A percentile compares a stretch with the other conserved stretches of the same genome.
Evolutionary conservation across 2,329 filamentous ascomycete genomes (phyloP).

Genomic region (Botrytis fabae): DNA sequence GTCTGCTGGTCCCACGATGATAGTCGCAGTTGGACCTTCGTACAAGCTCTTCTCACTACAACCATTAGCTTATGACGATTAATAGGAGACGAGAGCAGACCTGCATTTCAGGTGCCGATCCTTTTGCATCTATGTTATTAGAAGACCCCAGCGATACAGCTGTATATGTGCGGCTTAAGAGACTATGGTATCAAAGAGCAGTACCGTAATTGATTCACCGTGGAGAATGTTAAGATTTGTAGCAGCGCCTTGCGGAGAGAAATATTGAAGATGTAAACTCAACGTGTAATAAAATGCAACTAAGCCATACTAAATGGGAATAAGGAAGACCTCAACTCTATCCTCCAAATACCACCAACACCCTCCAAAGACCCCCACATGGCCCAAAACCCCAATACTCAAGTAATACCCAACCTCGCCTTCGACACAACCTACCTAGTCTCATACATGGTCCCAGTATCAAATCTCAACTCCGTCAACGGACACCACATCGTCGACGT

Average conservation of each 20-base stretch:
- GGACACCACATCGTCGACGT: neutral
- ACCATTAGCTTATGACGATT: neutral
- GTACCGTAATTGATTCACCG: neutral
- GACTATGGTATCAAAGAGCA: neutral
- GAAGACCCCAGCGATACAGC: too few relatives aligned
- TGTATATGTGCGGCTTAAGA: too few relatives aligned
- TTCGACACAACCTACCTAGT: neutral
- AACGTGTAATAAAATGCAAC: neutral
- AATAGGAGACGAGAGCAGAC: neutral
- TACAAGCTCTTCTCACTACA: neutral
- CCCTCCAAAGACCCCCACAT: neutral
- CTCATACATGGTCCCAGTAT: neutral
- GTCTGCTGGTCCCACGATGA: neutral
- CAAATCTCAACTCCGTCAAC: neutral
- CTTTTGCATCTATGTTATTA: neutral
- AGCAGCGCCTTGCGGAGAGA: neutral
- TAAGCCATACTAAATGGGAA: neutral
- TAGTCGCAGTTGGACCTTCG: neutral
- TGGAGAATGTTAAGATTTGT: neutral
- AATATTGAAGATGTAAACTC: neutral
- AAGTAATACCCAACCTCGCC: neutral
- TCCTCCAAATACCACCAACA: neutral
- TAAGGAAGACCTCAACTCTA: neutral
- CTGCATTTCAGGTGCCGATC: neutral
- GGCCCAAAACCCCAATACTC: neutral